Conservation (phyloP, 2,329 filamentous ascomycete species). For the Fusarium marasasianum region DNA sequence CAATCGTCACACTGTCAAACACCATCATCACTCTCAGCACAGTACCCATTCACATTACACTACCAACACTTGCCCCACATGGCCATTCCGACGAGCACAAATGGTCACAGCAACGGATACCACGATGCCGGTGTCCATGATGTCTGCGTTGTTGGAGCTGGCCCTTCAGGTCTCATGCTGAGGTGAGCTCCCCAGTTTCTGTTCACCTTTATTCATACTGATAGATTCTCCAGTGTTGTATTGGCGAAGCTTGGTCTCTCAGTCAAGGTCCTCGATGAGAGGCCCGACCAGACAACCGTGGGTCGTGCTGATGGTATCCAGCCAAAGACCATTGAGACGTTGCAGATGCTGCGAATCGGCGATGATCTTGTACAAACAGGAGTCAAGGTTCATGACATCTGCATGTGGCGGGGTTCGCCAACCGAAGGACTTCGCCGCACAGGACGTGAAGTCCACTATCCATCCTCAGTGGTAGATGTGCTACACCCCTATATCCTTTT, state of each 20-base stretch:
- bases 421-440: conserved; percentile 65
- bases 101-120: neutral
- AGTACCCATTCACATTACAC: neutral
- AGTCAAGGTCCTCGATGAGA: conserved; percentile 72
- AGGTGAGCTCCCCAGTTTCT: conserved; percentile 35
- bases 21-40: neutral
- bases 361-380: conserved; percentile 72
- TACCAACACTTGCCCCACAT: neutral
- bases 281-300: conserved; percentile 71
- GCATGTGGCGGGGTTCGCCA: conserved; percentile 71
- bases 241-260: conserved; percentile 73
- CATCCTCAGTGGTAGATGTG: conserved; percentile 62
- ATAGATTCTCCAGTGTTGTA: conserved; percentile 44
- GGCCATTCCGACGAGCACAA: neutral
- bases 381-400: conserved; percentile 77
- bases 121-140: conserved; percentile 44
- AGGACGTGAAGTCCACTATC: conserved; percentile 75
- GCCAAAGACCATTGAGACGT: conserved; percentile 81
- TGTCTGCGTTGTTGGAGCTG: conserved; percentile 64
- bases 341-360: conserved; percentile 74
- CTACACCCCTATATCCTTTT: conserved; percentile 65
- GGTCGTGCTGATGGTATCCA: conserved; percentile 77
- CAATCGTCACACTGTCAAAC: neutral
- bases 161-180: conserved; percentile 65
- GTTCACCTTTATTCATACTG: neutral